phyloP scores from a whole-genome alignment of 2,329 filamentous ascomycete genomes.

The Colletotrichum sp. region DNA sequence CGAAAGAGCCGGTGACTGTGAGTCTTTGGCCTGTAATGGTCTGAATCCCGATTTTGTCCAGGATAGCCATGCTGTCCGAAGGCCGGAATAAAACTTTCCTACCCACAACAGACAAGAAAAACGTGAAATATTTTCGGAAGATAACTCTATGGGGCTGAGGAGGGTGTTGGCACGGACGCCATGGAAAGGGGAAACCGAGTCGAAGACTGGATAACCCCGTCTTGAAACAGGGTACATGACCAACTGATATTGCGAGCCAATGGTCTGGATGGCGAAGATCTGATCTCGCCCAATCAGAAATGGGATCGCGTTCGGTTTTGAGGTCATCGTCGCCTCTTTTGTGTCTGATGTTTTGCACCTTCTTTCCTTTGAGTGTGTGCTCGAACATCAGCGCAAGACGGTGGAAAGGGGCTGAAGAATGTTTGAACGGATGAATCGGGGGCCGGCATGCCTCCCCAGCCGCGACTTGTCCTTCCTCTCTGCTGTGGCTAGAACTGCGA shows the following conservation, averaged over 20 bases:
- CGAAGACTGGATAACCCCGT: neutral
- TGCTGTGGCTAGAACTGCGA: neutral
- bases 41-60: neutral
- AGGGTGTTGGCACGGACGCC: neutral
- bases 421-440: conserved; percentile 11
- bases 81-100: neutral
- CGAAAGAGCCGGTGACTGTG: neutral
- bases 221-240: conserved; percentile 16
- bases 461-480: neutral
- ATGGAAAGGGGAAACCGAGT: neutral
- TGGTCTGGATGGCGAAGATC: neutral
- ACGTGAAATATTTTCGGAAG: conserved; percentile 12
- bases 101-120: conserved; percentile 1
- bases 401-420: neutral
- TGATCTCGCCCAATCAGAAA: neutral
- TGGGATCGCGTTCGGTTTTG: neutral
- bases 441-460: neutral
- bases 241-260: neutral
- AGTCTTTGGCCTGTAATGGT: neutral
- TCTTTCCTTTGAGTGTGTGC: neutral
- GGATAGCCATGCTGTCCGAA: conserved; percentile 6
- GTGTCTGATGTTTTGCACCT: conserved; percentile 18
- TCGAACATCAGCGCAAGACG: conserved; percentile 15
- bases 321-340: conserved; percentile 11
- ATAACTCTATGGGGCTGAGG: conserved; percentile 12